phyloP scores from a whole-genome alignment of 306 rosid genomes.

The Lathyrus sativus region DNA sequence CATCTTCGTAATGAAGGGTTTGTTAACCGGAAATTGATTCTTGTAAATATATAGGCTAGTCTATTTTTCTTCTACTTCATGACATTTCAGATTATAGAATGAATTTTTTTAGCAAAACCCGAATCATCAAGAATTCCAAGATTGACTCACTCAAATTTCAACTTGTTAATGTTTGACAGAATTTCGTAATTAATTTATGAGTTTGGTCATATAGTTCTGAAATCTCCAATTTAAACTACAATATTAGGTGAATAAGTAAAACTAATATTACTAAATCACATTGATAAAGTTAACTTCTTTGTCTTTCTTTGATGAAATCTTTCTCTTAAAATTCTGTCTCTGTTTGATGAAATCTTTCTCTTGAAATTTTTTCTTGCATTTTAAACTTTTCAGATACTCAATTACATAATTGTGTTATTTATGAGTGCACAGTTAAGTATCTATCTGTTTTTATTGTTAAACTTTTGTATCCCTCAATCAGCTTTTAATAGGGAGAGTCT shows the following conservation, averaged over 20 bases:
- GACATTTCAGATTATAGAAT: not conserved
- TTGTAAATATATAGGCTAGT: conserved; percentile 1
- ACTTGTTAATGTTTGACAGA: not conserved
- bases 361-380: too few relatives aligned
- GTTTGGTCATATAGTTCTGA: not conserved
- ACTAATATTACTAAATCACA: too few relatives aligned
- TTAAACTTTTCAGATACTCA: too few relatives aligned
- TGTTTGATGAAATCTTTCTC: too few relatives aligned
- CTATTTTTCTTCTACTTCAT: not conserved
- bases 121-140: not conserved
- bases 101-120: not conserved
- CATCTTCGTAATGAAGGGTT: conserved; percentile 61
- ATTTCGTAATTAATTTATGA: not conserved
- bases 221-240: not conserved
- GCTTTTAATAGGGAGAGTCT: too few relatives aligned
- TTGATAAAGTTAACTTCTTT: too few relatives aligned
- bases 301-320: too few relatives aligned
- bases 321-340: too few relatives aligned
- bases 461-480: too few relatives aligned
- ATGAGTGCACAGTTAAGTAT: too few relatives aligned
- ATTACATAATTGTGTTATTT: too few relatives aligned
- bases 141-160: not conserved
- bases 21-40: conserved; percentile 50
- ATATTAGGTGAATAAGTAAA: not conserved
- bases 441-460: too few relatives aligned